These are phyloP conservation scores for Austroboletus novae-zelandiae DNA, from an alignment of 1,284 basidiomycete genomes.

Conservation along the genomic window DNA sequence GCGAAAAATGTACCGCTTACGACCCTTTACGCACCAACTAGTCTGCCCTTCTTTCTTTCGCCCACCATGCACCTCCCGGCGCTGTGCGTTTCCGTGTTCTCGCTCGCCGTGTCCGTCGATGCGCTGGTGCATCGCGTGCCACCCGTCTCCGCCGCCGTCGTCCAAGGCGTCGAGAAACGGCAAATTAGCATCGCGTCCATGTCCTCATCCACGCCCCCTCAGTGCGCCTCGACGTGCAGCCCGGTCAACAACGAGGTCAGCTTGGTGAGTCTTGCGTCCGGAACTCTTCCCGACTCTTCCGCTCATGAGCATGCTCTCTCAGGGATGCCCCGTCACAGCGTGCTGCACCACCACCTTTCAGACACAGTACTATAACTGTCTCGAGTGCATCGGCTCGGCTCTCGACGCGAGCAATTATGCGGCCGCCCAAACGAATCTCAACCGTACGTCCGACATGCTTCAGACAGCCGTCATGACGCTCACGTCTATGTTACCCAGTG, in stretches of 20 bases:
- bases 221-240: conserved; percentile 37
- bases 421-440: conserved; percentile 27
- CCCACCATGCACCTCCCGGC: conserved; percentile 15
- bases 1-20: conserved; percentile 4
- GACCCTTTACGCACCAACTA: not conserved
- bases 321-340: conserved; percentile 27
- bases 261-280: conserved; percentile 17
- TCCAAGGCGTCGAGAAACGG: conserved; percentile 4
- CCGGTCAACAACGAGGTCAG: conserved; percentile 28
- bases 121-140: conserved; percentile 2
- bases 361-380: conserved; percentile 35
- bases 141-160: not conserved
- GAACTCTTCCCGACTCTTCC: not conserved
- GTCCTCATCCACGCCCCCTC: conserved; percentile 26
- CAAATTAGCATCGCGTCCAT: conserved; percentile 14
- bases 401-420: conserved; percentile 28
- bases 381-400: conserved; percentile 35
- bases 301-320: not conserved
- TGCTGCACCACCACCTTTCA: conserved; percentile 39
- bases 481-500: conserved; percentile 15
- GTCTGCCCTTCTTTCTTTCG: not conserved
- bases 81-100: conserved; percentile 1
- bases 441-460: conserved; percentile 21
- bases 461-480: not conserved
- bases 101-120: conserved; percentile 4